A percentile compares a stretch with the other conserved stretches of the same genome.
Evolutionary conservation across 768 basidiomycete genomes (phyloP).

Genomic region (Kwoniella botswanensis): DNA sequence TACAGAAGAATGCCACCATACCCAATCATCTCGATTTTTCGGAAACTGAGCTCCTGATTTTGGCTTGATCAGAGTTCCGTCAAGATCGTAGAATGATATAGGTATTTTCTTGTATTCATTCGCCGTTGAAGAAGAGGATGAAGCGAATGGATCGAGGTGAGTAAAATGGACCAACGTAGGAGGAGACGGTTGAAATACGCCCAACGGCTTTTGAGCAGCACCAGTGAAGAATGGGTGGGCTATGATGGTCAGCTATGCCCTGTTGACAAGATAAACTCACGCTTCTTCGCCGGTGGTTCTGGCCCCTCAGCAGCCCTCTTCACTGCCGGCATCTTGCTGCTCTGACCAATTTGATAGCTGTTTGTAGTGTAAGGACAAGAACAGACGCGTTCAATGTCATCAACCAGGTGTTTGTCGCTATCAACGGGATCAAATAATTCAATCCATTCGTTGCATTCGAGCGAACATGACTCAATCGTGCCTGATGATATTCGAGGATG

Average conservation of each 20-base stretch:
- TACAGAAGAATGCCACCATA: constrained; percentile 76
- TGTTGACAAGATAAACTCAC: constrained; percentile 2
- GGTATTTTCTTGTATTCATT: constrained; percentile 66
- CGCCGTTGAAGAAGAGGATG: constrained; percentile 21
- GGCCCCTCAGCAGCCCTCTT: constrained; percentile 21
- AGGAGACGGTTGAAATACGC: constrained; percentile 41
- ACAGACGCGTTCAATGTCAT: constrained; percentile 17
- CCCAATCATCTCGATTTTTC: constrained; percentile 63
- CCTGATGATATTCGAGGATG: background rate
- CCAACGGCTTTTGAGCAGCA: constrained; percentile 16
- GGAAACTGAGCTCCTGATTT: constrained; percentile 61
- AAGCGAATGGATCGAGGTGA: constrained; percentile 53
- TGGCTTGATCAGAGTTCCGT: constrained; percentile 76
- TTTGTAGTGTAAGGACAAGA: background rate
- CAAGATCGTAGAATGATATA: constrained; percentile 82
- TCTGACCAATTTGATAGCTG: background rate
- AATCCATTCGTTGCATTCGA: no score
- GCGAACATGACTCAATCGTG: constrained; percentile 1
- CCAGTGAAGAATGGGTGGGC: constrained; percentile 52
- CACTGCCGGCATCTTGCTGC: constrained; percentile 16
- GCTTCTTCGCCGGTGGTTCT: constrained; percentile 23
- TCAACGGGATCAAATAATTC: constrained; percentile 22
- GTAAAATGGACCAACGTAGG: constrained; percentile 50
- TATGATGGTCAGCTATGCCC: constrained; percentile 11
- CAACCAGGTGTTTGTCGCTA: background rate